Evolutionary conservation across 2,329 filamentous ascomycete species (phyloP), one percentile per base, ranked within the genome.

Genomic region (Aureobasidium sp.): DNA sequence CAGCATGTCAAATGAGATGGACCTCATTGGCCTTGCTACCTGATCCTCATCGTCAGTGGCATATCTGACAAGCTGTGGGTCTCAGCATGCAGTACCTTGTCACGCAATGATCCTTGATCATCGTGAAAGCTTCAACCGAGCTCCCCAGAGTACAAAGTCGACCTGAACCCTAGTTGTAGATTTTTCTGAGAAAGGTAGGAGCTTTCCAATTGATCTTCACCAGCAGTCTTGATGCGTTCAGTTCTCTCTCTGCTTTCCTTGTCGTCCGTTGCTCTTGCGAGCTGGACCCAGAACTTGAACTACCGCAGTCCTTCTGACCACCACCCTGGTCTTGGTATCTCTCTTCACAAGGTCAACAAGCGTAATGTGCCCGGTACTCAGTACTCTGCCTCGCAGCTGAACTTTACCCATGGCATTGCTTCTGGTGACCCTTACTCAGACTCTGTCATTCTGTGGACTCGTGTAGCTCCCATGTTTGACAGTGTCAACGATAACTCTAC

Each of bases 221-320:
- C 20, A 12, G 20, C 15, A 46, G 17, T 32, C 29, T 29, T 0
- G 32, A 59, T 57, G 47, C 51, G 29, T 43, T 55, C 34, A 24
- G 17, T 63, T 20, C 12, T 65, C n/a, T 48, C 47, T 13, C 36
- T 67, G 24, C 65, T 69, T 24, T 67, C 67, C 20, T 63, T 68
- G 7, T 63, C 67, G 13, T 64, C 65, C 26, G 36, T 67, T 37
- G 66, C 67, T 46, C 64, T 65, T 32, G 71, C 71, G 39, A 71
- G 67, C 64, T 75, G 69, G 68, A 68, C 67, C 36, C 68, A 67
- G 63, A 89, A 89, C 70, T 71, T 89, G 64, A 89, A 89, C 74
- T 90, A 88, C 71, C 78, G 80, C 55, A 87, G 83, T 67, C 86
- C 87, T 6, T 89, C 87, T 1, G 78, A 82, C 44, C 81, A 86